phyloP scores from a whole-genome alignment of 208 protist species.

The Crithidia mellificae region DNA sequence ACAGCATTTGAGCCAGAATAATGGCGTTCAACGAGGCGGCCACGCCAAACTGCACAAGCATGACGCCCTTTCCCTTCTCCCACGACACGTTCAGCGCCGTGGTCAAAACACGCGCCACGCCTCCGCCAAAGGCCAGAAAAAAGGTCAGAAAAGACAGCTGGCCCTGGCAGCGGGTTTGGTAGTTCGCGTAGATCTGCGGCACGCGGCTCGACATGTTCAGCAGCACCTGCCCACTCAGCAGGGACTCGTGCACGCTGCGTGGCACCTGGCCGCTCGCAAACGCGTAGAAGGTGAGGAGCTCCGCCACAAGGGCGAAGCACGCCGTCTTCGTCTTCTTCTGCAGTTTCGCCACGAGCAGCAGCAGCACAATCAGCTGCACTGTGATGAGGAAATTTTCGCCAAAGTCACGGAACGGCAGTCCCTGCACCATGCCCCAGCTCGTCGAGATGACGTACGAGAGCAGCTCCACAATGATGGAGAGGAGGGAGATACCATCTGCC shows the following conservation, averaged over 20 bases:
- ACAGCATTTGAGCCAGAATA: constrained; percentile 74
- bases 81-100: constrained; percentile 79
- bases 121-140: constrained; percentile 80
- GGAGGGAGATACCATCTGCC: constrained; percentile 73
- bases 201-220: constrained; percentile 72
- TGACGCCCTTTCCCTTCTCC: constrained; percentile 74
- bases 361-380: constrained; percentile 60
- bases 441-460: constrained; percentile 76
- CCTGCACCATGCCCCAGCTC: constrained; percentile 76
- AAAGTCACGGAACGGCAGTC: constrained; percentile 70
- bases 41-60: constrained; percentile 68
- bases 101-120: constrained; percentile 71
- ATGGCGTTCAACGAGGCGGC: constrained; percentile 62
- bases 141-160: constrained; percentile 84
- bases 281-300: constrained; percentile 36
- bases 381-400: constrained; percentile 84
- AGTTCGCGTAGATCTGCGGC: constrained; percentile 80
- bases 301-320: constrained; percentile 33
- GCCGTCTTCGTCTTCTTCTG: constrained; percentile 47
- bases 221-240: constrained; percentile 67
- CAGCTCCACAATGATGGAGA: constrained; percentile 68
- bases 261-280: constrained; percentile 53
- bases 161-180: constrained; percentile 63
- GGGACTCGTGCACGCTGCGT: constrained; percentile 46
- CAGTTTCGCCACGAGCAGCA: constrained; percentile 65